Evolutionary conservation across 257 asterid genomes (phyloP), one percentile per base, ranked within the genome.

Genomic region (Rubia yunnanensis): DNA sequence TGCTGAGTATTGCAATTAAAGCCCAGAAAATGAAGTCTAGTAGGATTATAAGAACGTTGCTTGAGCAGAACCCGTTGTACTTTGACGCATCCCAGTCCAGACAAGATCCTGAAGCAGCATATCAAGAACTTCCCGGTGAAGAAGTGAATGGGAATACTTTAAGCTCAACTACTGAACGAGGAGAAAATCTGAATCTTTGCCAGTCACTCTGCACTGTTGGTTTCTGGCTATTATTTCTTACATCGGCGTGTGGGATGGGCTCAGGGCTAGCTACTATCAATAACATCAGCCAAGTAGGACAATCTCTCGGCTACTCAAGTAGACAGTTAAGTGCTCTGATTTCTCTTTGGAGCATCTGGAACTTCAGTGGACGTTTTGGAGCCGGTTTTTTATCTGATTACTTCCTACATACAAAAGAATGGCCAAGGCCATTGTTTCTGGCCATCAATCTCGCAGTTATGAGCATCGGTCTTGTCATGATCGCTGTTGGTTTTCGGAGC

Each of bases 301-400:
- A 80, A 48, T 92, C 99, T 54, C 83, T 89, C 3, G 86, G 91
- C 27, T 92, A 89, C 82, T 74, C 94, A 0, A 63, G 80, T 56
- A 50, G 82, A 64, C 82, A 83, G 72, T 84, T 74, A 13, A 80
- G 76, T 62, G 84, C 96, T 57, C 72, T 91, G 71, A 89, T 85
- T 67, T 91, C 98, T 48, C 71, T 91, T 35, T 91, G 98, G 96
- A 88, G 96, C 81, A 91, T 91, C 35, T 88, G 94, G 96, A 91
- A 88, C 79, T 91, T 86, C 63, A 72, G 86, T 39, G 98, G 96
- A 34, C 94, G 96, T 26, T 83, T 91, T 69, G 98, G 95, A 62
- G 88, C 86, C 5, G 96, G 95, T 53, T 88, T 76, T 70, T 64
- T 88, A 34, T 91, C 98, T 18, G 98, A 91, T 44, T 88, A 79